Evolutionary conservation across 768 basidiomycete species (phyloP), one percentile per base, ranked within the genome.

Genomic region (Boletus vinaceobasis): DNA sequence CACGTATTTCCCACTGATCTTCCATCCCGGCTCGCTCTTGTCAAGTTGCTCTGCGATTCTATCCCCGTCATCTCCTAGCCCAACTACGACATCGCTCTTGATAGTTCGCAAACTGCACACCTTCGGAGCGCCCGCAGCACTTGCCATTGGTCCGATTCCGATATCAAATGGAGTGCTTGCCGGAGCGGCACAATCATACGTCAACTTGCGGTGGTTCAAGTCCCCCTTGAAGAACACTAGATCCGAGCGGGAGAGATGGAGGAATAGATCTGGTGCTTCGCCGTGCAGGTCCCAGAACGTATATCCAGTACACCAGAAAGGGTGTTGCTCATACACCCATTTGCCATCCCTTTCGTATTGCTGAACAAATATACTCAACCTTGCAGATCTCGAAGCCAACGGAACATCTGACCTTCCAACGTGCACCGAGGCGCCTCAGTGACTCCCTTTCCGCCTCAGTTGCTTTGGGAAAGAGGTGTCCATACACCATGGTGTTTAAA

Each of bases 281-380:
- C 78, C 77, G 59, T 86, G 87, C 43, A 92, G 70, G 50, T 92
- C 88, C 90, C 91, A 93, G 77, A 85, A 96, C 38, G 93, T 95
- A 75, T 91, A 95, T 7, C 93, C 94, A n/a, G 92, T 91, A 70
- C 91, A 93, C 91, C 91, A 93, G 79, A 91, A 93, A 10, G 90
- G 88, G 62, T 94, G 92, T 64, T 93, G 88, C 71, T 97, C 93
- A 69, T 95, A 96, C 32, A 92, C 83, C 91, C 92, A 96, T 75
- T 83, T 91, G 36, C 92, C 91, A 67, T 96, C 87, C 67, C 81
- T 87, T 72, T 92, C 92, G 67, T 97, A 97, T 84, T 93, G 81
- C 88, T 90, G 33, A 43, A 48, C 17, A 17, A 42, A 31, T 14
- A 13, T 36, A 19, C 9, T 68, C 47, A 65, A 8, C 32, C 46